Evolutionary conservation across 164 flowering plant species (phyloP), one percentile per base, ranked within the genome.

Genomic region (Vitis cinerea): DNA sequence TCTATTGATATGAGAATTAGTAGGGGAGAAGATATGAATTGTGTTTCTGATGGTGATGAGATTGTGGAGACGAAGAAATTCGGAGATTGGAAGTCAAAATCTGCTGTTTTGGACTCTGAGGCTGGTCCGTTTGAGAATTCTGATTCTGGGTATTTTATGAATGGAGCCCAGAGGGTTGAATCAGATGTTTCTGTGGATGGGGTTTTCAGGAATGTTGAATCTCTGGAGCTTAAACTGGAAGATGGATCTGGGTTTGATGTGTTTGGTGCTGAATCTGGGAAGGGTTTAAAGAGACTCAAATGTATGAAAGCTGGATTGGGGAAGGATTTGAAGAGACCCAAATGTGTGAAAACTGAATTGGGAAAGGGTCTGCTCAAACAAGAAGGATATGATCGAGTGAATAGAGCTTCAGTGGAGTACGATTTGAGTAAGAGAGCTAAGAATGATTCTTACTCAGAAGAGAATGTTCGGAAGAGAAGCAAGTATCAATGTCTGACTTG

Each of bases 401-500:
- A 69, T 57, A 60, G 70, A 29, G 72, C 72, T 63, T 74, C 67
- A 13, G 63, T 67, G 59, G 79, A 78, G 79, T 61, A 44, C 52
- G 71, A 53, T 54, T 62, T 64, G 10, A 69, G 75, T 75, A 72
- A 70, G 68, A 77, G 78, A 75, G 52, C 61, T 10, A 75, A 65
- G 52, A 47, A 53, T 31, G 68, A 67, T 15, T 64, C 61, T 51
- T 74, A 61, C 54, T 37, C 44, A 37, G 7, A 61, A 37, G 7
- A 61, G 27, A 61, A 60, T 47, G 27, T 75, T 56, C 63, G 51
- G 11, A 87, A 82, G 75, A 79, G 70, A 65, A 83, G 80, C 69
- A 82, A 76, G 67, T 85, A 73, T 61, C 77, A 77, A 72, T 86
- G 91, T 61, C 71, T 79, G 27, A 75, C 79, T 15, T 82, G 89